A percentile compares a stretch with the other conserved stretches of the same genome.
phyloP scores from a whole-genome alignment of 1,284 basidiomycete species.

The Naganishia sp. region DNA sequence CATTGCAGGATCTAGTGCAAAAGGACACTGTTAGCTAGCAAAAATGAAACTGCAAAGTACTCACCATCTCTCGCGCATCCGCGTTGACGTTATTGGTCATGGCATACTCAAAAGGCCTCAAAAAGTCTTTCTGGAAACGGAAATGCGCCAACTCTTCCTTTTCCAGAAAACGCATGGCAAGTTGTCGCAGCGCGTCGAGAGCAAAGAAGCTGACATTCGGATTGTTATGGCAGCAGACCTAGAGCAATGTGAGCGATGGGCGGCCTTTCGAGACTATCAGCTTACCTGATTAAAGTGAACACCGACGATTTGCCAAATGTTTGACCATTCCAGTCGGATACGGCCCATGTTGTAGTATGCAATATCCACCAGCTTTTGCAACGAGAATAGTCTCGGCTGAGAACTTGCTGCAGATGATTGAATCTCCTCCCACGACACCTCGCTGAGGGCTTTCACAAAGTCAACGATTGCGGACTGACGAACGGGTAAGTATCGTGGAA shows the following conservation, averaged over 20 bases:
- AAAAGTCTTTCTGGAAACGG: slow-evolving; percentile 99
- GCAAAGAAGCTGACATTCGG: slow-evolving; percentile 97
- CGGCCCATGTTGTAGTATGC: slow-evolving; percentile 99
- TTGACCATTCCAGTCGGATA: slow-evolving; percentile 98
- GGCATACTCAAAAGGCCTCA: slow-evolving; percentile 97
- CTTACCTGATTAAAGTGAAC: slow-evolving; percentile 97
- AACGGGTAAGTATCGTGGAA: slow-evolving; percentile 23
- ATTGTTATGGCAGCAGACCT: slow-evolving; percentile 98
- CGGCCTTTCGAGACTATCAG: no score
- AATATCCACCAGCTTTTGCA: slow-evolving; percentile 98
- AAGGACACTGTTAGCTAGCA: neutral
- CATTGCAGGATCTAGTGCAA: slow-evolving; percentile 81
- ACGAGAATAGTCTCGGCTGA: slow-evolving; percentile 91
- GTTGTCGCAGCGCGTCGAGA: slow-evolving; percentile 92
- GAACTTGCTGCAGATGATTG: slow-evolving; percentile 92
- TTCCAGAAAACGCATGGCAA: slow-evolving; percentile 98
- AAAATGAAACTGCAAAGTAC: slow-evolving; percentile 32
- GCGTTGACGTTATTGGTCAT: slow-evolving; percentile 96
- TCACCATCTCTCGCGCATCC: slow-evolving; percentile 94
- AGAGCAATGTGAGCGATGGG: neutral
- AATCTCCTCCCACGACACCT: slow-evolving; percentile 99
- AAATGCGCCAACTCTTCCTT: slow-evolving; percentile 98
- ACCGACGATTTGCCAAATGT: slow-evolving; percentile 95
- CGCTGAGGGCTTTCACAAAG: slow-evolving; percentile 93
- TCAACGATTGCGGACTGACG: slow-evolving; percentile 90